Evolutionary conservation across 305 asterid genomes (phyloP).

Genomic region (Fraxinus platypoda): DNA sequence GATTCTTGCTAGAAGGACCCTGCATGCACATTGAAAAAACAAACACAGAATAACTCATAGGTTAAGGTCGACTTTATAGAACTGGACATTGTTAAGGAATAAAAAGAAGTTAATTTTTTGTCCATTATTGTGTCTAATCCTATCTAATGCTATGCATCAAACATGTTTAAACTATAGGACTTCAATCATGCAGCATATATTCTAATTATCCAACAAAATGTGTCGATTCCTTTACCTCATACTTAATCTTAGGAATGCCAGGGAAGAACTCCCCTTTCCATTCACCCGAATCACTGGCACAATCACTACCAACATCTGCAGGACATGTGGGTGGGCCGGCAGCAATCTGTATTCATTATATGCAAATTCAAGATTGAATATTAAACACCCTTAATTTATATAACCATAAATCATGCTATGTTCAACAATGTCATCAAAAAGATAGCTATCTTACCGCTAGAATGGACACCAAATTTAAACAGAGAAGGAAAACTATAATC

Average conservation of each 20-base stretch:
- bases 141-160: background rate
- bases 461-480: constrained; percentile 32
- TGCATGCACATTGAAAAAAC: constrained; percentile 24
- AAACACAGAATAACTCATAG: background rate
- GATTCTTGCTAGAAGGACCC: constrained; percentile 88
- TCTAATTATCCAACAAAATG: background rate
- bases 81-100: background rate
- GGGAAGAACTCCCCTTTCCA: constrained; percentile 87
- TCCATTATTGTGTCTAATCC: background rate
- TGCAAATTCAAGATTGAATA: background rate
- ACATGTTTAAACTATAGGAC: background rate
- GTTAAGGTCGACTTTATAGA: background rate
- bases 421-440: background rate
- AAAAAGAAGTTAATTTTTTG: background rate
- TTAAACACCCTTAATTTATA: background rate
- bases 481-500: constrained; percentile 39
- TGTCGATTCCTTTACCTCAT: constrained; percentile 51
- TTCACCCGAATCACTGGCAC: constrained; percentile 49
- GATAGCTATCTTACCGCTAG: constrained; percentile 44
- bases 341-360: constrained; percentile 43
- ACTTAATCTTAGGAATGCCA: constrained; percentile 66
- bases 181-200: background rate
- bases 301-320: constrained; percentile 48
- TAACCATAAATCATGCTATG: background rate
- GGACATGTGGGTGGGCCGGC: constrained; percentile 76